These are phyloP conservation scores for Saccharomyces hybrid DNA, from an alignment of 1,139 yeast species.

Conservation along the genomic window DNA sequence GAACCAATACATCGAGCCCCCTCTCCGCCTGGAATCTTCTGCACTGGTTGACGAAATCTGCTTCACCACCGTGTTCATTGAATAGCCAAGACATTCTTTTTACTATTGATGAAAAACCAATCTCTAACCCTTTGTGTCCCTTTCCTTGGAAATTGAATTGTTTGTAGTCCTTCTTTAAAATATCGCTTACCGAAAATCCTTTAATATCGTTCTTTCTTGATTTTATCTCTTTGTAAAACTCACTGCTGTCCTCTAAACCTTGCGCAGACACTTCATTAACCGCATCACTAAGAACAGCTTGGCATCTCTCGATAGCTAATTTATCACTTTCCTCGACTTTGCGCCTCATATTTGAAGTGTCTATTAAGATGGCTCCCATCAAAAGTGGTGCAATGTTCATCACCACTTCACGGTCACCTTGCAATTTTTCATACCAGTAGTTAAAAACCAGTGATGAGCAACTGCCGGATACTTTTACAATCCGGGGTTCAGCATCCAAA, in stretches of 20 bases:
- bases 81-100: conserved; percentile 55
- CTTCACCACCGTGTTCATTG: conserved; percentile 26
- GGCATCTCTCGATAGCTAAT: conserved; percentile 37
- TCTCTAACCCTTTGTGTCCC: conserved; percentile 25
- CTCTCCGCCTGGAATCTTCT: conserved; percentile 34
- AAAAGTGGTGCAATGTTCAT: conserved; percentile 43
- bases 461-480: conserved; percentile 62
- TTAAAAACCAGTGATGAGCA: conserved; percentile 68
- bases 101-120: conserved; percentile 75
- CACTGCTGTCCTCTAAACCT: conserved; percentile 10
- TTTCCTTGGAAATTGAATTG: conserved; percentile 46
- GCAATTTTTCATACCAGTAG: conserved; percentile 42
- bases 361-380: conserved; percentile 62
- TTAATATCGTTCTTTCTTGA: conserved; percentile 53
- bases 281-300: conserved; percentile 8
- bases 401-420: conserved; percentile 13
- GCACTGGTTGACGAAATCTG: conserved; percentile 38
- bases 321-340: conserved; percentile 52
- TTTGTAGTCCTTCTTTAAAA: conserved; percentile 77
- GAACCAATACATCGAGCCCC: conserved; percentile 45
- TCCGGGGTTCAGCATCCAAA: conserved; percentile 43
- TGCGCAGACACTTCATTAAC: not conserved
- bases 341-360: conserved; percentile 56
- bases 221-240: conserved; percentile 39
- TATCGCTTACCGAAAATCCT: conserved; percentile 51